Base-by-base conservation (phyloP, 441 rosid genomes). In the Monsonia emarginata region DNA sequence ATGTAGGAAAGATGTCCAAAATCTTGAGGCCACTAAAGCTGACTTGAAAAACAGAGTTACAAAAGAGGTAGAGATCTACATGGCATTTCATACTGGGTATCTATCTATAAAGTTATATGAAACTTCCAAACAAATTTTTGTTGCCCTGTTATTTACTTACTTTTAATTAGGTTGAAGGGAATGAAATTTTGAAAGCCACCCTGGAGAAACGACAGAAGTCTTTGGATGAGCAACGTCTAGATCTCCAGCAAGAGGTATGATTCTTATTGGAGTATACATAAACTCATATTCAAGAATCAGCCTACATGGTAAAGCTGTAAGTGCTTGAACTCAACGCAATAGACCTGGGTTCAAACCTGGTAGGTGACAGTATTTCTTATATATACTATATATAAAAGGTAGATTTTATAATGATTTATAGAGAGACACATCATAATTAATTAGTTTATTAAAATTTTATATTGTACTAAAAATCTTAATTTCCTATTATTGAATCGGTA, bases 231-330 rank as follows among this genome's bases (percentile, higher is more conserved):
- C 88, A 79, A n/a, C 96, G 97, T 54, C 77, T 71, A 75, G 88
- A 86, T 66, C 88, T 95, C 63, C 86, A 84, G 79, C 80, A 82
- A 73, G 98, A 87, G 69, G 98, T 95, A 90, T 24, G 88, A 72
- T 78, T 60, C 44, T 31, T 58, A 63, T 44, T 19, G 54, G 26
- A 48, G 8, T 34, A 56, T 4, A 16, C 36, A 54, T 36, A 38
- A 52, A 25, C 18, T 40, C 21, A 36, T 21, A 42, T 44, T 28
- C 38, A 63, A 65, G 5, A 70, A 57, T n/a, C n/a, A n/a, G n/a
- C n/a, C n/a, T n/a, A n/a, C n/a, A n/a, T n/a, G n/a, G n/a, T n/a
- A n/a, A n/a, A n/a, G n/a, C n/a, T n/a, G n/a, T n/a, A n/a, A n/a
- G n/a, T n/a, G n/a, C n/a, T n/a, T n/a, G n/a, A n/a, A n/a, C n/a